Evolutionary conservation across 176 grass and related monocot genomes (phyloP).

Genomic region (Areca catechu): DNA sequence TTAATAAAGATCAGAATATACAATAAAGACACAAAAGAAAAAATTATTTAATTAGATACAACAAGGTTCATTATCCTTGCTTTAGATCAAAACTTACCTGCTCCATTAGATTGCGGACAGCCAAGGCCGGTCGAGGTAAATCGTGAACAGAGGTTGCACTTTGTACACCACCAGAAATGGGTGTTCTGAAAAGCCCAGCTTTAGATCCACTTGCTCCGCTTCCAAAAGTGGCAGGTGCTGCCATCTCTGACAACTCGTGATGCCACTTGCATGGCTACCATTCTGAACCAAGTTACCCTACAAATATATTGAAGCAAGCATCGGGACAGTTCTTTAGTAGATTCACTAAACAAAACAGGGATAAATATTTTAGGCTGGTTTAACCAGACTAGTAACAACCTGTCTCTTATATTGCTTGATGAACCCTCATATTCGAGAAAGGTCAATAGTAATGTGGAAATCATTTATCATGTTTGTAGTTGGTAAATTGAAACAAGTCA

Average conservation of each 20-base stretch:
- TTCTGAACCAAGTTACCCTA: constrained; percentile 18
- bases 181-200: constrained; percentile 88
- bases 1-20: too few species aligned
- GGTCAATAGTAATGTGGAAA: too few species aligned
- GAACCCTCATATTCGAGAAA: too few species aligned
- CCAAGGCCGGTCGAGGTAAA: constrained; percentile 82
- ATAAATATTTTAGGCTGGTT: not conserved
- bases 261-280: constrained; percentile 6
- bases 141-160: constrained; percentile 80
- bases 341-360: too few species aligned
- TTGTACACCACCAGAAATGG: constrained; percentile 94
- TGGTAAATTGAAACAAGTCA: too few species aligned
- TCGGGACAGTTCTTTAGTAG: not conserved
- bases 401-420: too few species aligned
- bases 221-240: constrained; percentile 21
- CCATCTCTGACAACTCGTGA: constrained; percentile 8
- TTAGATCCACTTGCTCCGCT: constrained; percentile 41
- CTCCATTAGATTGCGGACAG: constrained; percentile 95
- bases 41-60: not conserved
- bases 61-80: too few species aligned
- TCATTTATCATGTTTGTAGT: too few species aligned
- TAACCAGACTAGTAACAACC: too few species aligned
- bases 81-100: constrained; percentile 31
- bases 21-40: not conserved
- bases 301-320: constrained; percentile 14